Evolutionary conservation across 2,329 filamentous ascomycete species (phyloP).

Genomic region (Diplodia scrobiculata): DNA sequence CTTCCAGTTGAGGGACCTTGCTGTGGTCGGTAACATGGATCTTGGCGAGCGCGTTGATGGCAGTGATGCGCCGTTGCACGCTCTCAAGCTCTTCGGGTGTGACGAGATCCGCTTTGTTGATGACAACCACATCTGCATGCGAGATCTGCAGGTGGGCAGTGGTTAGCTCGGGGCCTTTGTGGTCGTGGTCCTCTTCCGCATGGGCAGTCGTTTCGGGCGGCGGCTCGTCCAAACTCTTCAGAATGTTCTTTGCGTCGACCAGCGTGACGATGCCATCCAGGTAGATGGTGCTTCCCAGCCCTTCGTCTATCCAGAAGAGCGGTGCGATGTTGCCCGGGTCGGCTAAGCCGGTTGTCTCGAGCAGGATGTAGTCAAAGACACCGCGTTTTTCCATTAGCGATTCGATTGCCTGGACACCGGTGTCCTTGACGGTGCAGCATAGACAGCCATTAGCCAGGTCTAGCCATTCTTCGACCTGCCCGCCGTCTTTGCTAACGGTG

Average conservation of each 20-base stretch:
- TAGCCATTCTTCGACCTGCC: slow-evolving; percentile 89
- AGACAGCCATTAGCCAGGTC: slow-evolving; percentile 96
- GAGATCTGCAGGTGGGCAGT: slow-evolving; percentile 96
- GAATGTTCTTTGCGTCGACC: slow-evolving; percentile 91
- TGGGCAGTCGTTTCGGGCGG: slow-evolving; percentile 51
- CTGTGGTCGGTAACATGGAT: slow-evolving; percentile 80
- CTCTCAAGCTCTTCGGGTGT: slow-evolving; percentile 65
- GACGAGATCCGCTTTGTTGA: slow-evolving; percentile 93
- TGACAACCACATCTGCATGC: slow-evolving; percentile 89
- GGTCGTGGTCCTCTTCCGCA: slow-evolving; percentile 52
- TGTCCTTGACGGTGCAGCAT: slow-evolving; percentile 96
- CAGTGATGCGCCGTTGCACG: slow-evolving; percentile 70
- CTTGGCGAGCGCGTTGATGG: slow-evolving; percentile 88
- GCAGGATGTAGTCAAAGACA: slow-evolving; percentile 93
- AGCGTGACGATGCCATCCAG: slow-evolving; percentile 95
- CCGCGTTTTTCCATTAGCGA: slow-evolving; percentile 92
- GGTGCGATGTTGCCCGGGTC: slow-evolving; percentile 95
- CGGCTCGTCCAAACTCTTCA: slow-evolving; percentile 75
- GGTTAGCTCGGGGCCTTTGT: slow-evolving; percentile 70
- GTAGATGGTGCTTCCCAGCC: slow-evolving; percentile 91
- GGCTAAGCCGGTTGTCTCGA: slow-evolving; percentile 93
- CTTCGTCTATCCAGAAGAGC: slow-evolving; percentile 96
- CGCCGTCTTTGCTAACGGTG: slow-evolving; percentile 80
- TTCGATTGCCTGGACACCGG: slow-evolving; percentile 92
- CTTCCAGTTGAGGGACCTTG: slow-evolving; percentile 78